Conservation (phyloP, 352 stramenopile species). For the Phytophthora citricola region DNA sequence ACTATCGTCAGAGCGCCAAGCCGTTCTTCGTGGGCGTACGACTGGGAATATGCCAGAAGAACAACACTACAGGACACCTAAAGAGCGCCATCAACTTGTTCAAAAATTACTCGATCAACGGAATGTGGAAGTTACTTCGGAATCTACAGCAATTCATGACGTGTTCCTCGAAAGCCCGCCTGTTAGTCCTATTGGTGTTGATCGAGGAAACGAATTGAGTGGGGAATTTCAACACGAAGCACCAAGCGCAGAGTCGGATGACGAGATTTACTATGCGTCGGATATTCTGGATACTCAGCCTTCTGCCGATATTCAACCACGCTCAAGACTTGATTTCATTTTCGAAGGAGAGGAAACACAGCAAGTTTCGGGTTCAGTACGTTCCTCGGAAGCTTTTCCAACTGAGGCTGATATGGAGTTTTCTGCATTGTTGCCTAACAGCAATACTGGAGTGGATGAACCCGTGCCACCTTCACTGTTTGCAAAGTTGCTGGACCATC, state of each 20-base stretch:
- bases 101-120: constrained; percentile 33
- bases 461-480: constrained; percentile 10
- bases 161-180: background rate
- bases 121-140: background rate
- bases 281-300: constrained; percentile 41
- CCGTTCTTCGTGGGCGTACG: constrained; percentile 29
- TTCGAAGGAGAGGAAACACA: constrained; percentile 16
- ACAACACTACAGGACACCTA: constrained; percentile 10
- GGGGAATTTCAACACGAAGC: constrained; percentile 1
- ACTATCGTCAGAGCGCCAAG: constrained; percentile 61
- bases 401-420: background rate
- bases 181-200: constrained; percentile 1
- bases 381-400: background rate
- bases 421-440: background rate
- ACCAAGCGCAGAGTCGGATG: constrained; percentile 21
- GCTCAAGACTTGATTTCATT: constrained; percentile 34
- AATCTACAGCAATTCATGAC: background rate
- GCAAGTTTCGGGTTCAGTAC: background rate
- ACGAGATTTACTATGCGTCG: constrained; percentile 61
- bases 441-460: constrained; percentile 7
- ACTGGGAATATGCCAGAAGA: too few species aligned
- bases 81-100: constrained; percentile 34
- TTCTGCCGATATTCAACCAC: constrained; percentile 32
- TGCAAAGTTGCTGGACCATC: constrained; percentile 20
- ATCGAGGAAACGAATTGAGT: constrained; percentile 1